phyloP scores from a whole-genome alignment of 2,329 filamentous ascomycete species.

The Cercospora zeae-maydis region DNA sequence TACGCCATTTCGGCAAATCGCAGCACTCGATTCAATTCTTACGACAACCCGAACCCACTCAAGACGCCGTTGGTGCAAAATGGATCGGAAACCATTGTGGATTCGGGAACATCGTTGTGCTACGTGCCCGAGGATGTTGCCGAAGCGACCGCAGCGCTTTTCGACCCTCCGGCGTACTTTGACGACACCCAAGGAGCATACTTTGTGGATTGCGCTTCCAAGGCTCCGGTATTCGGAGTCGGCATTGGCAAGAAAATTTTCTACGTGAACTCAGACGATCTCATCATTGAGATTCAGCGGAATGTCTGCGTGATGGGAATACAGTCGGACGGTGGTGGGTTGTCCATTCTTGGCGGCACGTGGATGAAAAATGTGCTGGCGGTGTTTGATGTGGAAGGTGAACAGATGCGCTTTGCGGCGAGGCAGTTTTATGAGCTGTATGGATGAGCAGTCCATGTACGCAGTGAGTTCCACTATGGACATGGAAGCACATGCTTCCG shows the following conservation, averaged over 20 bases:
- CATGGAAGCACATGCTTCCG: too few relatives aligned
- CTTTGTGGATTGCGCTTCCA: conserved; percentile 44
- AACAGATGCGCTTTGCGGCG: conserved; percentile 47
- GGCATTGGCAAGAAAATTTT: conserved; percentile 39
- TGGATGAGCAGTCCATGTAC: not conserved
- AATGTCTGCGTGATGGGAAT: conserved; percentile 36
- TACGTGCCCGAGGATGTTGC: conserved; percentile 42
- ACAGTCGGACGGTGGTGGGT: conserved; percentile 31
- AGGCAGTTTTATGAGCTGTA: conserved; percentile 28
- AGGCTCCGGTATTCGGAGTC: conserved; percentile 42
- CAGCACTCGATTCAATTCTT: conserved; percentile 28
- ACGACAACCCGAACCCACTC: conserved; percentile 19
- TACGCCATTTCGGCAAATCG: conserved; percentile 29
- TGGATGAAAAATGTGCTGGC: conserved; percentile 51
- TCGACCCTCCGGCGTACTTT: conserved; percentile 43
- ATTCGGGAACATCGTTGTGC: conserved; percentile 44
- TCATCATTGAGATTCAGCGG: conserved; percentile 27
- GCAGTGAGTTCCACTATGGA: not conserved
- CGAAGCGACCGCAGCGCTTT: conserved; percentile 40
- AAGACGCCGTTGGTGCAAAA: conserved; percentile 27
- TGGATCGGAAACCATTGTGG: conserved; percentile 43
- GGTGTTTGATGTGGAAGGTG: conserved; percentile 50
- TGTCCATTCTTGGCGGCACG: conserved; percentile 45
- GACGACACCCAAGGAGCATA: conserved; percentile 34
- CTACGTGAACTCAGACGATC: conserved; percentile 32